phyloP scores from a whole-genome alignment of 2,329 filamentous ascomycete genomes.

The Aureobasidium mangrovei region DNA sequence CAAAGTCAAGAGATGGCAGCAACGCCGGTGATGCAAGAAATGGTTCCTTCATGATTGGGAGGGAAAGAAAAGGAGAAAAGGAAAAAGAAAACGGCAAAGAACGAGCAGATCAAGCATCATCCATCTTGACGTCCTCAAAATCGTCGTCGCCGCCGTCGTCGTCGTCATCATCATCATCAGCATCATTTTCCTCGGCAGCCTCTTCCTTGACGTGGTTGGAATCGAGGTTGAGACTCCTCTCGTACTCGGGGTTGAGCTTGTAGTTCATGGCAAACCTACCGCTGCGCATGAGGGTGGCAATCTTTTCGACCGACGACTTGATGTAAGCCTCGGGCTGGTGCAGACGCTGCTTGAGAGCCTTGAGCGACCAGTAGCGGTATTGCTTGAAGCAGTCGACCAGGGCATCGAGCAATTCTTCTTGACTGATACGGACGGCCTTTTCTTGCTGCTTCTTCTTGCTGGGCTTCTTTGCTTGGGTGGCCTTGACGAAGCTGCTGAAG shows the following conservation, averaged over 20 bases:
- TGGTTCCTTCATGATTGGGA: too few species aligned
- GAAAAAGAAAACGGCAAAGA: neutral
- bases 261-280: conserved; percentile 81
- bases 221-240: conserved; percentile 43
- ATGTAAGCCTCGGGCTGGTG: conserved; percentile 91
- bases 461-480: conserved; percentile 22
- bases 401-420: conserved; percentile 77
- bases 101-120: conserved; percentile 7
- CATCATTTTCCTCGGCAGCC: conserved; percentile 29
- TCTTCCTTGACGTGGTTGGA: conserved; percentile 44
- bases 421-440: conserved; percentile 83
- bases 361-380: conserved; percentile 92
- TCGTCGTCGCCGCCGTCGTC: conserved; percentile 45
- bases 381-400: conserved; percentile 76
- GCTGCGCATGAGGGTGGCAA: conserved; percentile 73
- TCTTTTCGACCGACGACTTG: conserved; percentile 71
- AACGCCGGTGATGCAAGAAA: too few species aligned
- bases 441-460: conserved; percentile 51
- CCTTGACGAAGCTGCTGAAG: conserved; percentile 27
- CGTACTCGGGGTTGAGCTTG: conserved; percentile 66
- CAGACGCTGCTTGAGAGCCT: conserved; percentile 65
- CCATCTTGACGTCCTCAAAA: conserved; percentile 34
- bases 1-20: too few species aligned
- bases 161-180: conserved; percentile 38
- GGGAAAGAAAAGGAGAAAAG: neutral